These are phyloP conservation scores for Aspergillus uvarum DNA, from an alignment of 2,329 filamentous ascomycete species.

Conservation along the genomic window DNA sequence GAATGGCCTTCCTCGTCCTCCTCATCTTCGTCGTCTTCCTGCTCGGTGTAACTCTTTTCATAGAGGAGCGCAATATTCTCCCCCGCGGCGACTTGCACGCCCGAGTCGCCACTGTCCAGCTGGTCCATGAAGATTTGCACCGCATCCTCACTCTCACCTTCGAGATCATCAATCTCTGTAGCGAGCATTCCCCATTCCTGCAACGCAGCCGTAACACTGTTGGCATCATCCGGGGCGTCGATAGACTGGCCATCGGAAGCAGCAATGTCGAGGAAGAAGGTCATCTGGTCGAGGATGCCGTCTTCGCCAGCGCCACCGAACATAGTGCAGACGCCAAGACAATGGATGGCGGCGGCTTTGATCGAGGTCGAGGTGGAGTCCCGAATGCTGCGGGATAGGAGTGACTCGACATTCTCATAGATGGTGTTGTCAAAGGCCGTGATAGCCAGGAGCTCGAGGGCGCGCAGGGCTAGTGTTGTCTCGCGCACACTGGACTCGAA, in stretches of 20 bases:
- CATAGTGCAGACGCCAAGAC: conserved; percentile 69
- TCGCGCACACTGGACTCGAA: conserved; percentile 68
- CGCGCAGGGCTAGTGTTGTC: conserved; percentile 67
- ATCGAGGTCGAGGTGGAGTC: conserved; percentile 64
- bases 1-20: conserved; percentile 48
- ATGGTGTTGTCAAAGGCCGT: conserved; percentile 65
- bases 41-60: conserved; percentile 66
- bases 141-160: conserved; percentile 67
- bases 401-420: conserved; percentile 60
- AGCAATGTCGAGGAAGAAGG: conserved; percentile 73
- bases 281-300: conserved; percentile 69
- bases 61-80: conserved; percentile 80
- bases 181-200: conserved; percentile 79
- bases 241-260: conserved; percentile 75
- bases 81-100: conserved; percentile 74
- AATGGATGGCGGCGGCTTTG: conserved; percentile 71
- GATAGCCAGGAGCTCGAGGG: conserved; percentile 68
- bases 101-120: conserved; percentile 69
- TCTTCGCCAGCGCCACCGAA: conserved; percentile 72
- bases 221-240: conserved; percentile 67
- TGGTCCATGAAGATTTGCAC: conserved; percentile 83
- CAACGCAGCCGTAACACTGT: conserved; percentile 71
- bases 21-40: conserved; percentile 59
- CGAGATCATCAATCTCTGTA: conserved; percentile 72
- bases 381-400: conserved; percentile 63